Conservation (phyloP, 306 rosid genomes). For the Sophora flavescens region DNA sequence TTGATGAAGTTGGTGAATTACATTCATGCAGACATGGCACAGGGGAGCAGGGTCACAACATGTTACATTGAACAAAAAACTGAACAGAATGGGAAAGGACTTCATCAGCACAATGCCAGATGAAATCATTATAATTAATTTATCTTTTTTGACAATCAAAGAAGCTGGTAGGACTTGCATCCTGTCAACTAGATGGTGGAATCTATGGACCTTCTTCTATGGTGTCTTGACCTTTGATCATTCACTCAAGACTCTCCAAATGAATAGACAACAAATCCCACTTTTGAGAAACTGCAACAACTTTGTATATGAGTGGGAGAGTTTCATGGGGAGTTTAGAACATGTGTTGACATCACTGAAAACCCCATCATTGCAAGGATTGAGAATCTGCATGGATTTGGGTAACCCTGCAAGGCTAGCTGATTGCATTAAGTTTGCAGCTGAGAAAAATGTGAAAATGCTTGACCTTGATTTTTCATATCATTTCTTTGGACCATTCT, state of each 20-base stretch:
- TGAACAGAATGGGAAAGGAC: conserved; percentile 6
- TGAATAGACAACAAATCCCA: neutral
- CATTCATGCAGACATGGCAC: neutral
- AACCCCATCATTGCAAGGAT: conserved; percentile 1
- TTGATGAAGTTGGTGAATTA: neutral
- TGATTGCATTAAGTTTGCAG: conserved; percentile 12
- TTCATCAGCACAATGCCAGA: conserved; percentile 23
- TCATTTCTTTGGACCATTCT: neutral
- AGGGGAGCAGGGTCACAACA: neutral
- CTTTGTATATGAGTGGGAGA: conserved; percentile 16
- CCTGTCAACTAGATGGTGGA: conserved; percentile 30
- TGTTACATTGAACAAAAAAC: neutral
- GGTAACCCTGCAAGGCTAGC: conserved; percentile 17
- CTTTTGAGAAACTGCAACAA: neutral
- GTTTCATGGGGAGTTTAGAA: neutral
- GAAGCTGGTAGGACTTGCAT: conserved; percentile 38
- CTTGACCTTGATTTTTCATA: conserved; percentile 12
- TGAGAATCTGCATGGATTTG: conserved; percentile 32
- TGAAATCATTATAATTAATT: conserved; percentile 10
- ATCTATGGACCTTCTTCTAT: conserved; percentile 21
- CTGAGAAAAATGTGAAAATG: neutral
- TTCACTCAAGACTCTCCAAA: neutral
- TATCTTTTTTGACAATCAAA: conserved; percentile 10
- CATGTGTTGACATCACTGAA: neutral
- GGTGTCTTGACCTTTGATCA: conserved; percentile 21